Conservation (phyloP, 192 early-diverging fungal species). For the Podila minutissima region DNA sequence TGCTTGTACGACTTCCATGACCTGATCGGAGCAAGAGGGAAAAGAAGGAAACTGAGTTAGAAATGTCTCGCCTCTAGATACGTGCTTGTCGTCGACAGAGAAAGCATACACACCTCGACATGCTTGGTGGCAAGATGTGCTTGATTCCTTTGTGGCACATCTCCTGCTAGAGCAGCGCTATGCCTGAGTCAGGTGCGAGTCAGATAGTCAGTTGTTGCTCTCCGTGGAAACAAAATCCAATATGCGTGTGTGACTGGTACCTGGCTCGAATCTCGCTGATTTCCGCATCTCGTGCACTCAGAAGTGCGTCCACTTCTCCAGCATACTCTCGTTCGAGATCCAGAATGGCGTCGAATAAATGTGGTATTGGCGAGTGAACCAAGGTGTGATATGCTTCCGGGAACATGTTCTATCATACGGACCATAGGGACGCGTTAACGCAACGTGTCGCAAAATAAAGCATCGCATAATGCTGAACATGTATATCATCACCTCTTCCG, state of each 20-base stretch:
- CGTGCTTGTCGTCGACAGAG: no score
- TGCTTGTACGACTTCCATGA: constrained; percentile 60
- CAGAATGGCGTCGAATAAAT: constrained; percentile 64
- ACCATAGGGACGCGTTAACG: no score
- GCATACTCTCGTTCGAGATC: constrained; percentile 66
- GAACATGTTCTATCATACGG: constrained; percentile 56
- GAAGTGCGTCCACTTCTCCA: constrained; percentile 53
- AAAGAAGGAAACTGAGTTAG: not conserved
- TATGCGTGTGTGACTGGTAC: constrained; percentile 3
- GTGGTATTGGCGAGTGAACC: constrained; percentile 64
- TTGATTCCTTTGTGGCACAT: constrained; percentile 28
- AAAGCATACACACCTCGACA: constrained; percentile 33
- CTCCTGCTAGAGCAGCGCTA: constrained; percentile 16
- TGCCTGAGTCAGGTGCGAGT: constrained; percentile 15
- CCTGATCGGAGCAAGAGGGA: constrained; percentile 13
- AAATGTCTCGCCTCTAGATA: no score
- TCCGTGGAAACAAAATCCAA: not conserved
- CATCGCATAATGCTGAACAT: not conserved
- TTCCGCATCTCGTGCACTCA: constrained; percentile 44
- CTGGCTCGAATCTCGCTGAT: constrained; percentile 41
- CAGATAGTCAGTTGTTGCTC: not conserved
- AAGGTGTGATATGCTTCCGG: constrained; percentile 66
- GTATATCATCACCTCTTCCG: constrained; percentile 47
- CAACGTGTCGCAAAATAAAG: no score
- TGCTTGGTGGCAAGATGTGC: constrained; percentile 50